phyloP scores from a whole-genome alignment of 257 asterid species.

The Phtheirospermum japonicum region DNA sequence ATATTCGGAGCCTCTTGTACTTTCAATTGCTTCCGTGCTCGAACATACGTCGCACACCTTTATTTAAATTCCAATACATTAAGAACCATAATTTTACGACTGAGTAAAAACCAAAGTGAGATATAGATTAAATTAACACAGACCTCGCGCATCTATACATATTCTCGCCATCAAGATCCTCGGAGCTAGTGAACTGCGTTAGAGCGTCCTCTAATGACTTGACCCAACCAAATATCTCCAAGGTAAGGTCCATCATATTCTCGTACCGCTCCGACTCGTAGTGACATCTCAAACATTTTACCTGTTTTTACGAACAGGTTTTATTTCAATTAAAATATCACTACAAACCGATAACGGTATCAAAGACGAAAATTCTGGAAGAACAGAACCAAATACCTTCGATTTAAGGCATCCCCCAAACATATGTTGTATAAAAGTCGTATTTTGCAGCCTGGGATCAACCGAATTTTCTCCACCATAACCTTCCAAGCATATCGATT shows the following conservation, averaged over 20 bases:
- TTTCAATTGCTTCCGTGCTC: slow-evolving; percentile 70
- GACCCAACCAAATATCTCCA: slow-evolving; percentile 82
- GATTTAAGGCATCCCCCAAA: slow-evolving; percentile 87
- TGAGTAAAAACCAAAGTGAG: not conserved
- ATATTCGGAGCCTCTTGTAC: slow-evolving; percentile 85
- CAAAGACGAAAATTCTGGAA: too few species aligned
- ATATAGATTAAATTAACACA: not conserved
- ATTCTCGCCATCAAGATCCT: slow-evolving; percentile 88
- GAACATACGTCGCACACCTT: slow-evolving; percentile 75
- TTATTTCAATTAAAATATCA: slow-evolving; percentile 2
- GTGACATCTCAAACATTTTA: slow-evolving; percentile 70
- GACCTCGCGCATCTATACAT: slow-evolving; percentile 85
- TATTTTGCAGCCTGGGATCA: slow-evolving; percentile 73
- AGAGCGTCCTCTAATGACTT: slow-evolving; percentile 80
- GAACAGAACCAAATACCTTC: too few species aligned
- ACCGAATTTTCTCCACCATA: slow-evolving; percentile 73
- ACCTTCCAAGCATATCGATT: slow-evolving; percentile 75
- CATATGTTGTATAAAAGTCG: slow-evolving; percentile 73
- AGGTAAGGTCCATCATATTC: slow-evolving; percentile 79
- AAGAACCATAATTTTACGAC: slow-evolving; percentile 22
- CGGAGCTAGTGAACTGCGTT: slow-evolving; percentile 76
- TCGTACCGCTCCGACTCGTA: slow-evolving; percentile 74
- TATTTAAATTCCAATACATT: slow-evolving; percentile 14
- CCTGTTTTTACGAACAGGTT: slow-evolving; percentile 41
- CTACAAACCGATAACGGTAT: slow-evolving; percentile 7